These are phyloP conservation scores for Umbelopsis vinacea DNA, from an alignment of 192 early-diverging fungal species.

Conservation along the genomic window DNA sequence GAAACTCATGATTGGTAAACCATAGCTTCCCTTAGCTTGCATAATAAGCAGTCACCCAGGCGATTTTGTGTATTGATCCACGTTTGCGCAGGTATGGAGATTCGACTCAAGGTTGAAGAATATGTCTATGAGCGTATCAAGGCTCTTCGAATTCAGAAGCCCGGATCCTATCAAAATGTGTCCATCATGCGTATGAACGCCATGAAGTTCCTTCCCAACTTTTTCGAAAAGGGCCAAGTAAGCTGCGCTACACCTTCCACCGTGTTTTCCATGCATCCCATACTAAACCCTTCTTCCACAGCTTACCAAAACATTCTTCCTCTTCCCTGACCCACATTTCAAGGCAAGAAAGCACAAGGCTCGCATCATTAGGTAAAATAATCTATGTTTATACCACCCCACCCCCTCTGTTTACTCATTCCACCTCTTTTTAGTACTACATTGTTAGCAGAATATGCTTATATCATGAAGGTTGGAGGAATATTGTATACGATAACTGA, in stretches of 20 bases:
- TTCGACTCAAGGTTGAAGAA: slow-evolving; percentile 92
- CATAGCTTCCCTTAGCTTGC: neutral
- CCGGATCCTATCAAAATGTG: slow-evolving; percentile 92
- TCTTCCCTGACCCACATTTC: slow-evolving; percentile 99
- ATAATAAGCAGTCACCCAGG: neutral
- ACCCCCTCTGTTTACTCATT: neutral
- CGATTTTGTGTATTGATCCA: neutral
- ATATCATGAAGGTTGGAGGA: slow-evolving; percentile 85
- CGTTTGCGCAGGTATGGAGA: slow-evolving; percentile 84
- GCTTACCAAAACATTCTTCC: slow-evolving; percentile 95
- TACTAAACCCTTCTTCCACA: slow-evolving; percentile 31
- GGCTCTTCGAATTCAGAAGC: slow-evolving; percentile 75
- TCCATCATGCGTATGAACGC: slow-evolving; percentile 98
- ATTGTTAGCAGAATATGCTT: slow-evolving; percentile 96
- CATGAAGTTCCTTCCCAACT: slow-evolving; percentile 98
- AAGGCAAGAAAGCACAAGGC: slow-evolving; percentile 99
- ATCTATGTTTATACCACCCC: neutral
- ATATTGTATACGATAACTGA: slow-evolving; percentile 97
- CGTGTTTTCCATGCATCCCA: slow-evolving; percentile 11
- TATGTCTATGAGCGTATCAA: slow-evolving; percentile 91
- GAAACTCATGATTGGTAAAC: slow-evolving; percentile 87
- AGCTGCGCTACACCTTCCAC: neutral
- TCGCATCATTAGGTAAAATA: slow-evolving; percentile 81
- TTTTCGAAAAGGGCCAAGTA: slow-evolving; percentile 94
- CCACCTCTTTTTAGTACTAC: slow-evolving; percentile 42